Conservation (phyloP, 768 basidiomycete genomes). For the Tylopilus intermedius region DNA sequence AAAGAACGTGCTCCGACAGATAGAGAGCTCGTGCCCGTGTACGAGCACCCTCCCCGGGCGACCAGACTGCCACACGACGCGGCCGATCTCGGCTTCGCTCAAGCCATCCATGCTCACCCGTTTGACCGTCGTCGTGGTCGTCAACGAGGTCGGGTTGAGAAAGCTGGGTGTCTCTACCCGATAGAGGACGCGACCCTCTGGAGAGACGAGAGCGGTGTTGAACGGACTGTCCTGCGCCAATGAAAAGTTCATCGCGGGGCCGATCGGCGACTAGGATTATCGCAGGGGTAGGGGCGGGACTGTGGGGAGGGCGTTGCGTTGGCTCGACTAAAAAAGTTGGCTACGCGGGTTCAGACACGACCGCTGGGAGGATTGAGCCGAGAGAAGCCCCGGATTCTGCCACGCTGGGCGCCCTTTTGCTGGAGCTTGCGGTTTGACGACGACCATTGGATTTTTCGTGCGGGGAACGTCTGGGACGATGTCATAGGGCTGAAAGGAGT, state of each 20-base stretch:
- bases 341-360: constrained; percentile 9
- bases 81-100: constrained; percentile 24
- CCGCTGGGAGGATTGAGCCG: constrained; percentile 21
- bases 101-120: constrained; percentile 23
- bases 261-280: not conserved
- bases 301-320: constrained; percentile 4
- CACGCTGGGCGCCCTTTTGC: constrained; percentile 28
- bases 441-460: not conserved
- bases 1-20: constrained; percentile 23
- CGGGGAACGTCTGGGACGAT: constrained; percentile 2
- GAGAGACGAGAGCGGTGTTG: constrained; percentile 28
- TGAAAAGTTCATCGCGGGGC: constrained; percentile 28
- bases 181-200: constrained; percentile 27
- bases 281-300: not conserved
- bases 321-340: constrained; percentile 11
- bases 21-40: constrained; percentile 24
- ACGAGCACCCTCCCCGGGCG: constrained; percentile 25
- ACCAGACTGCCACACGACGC: constrained; percentile 30
- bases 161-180: constrained; percentile 28
- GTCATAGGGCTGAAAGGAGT: not conserved
- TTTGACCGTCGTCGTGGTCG: constrained; percentile 22
- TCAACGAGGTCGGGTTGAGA: constrained; percentile 4
- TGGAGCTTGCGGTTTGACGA: constrained; percentile 4
- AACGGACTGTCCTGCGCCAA: constrained; percentile 29
- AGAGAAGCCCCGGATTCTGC: constrained; percentile 32